Evolutionary conservation across 345 rosid species (phyloP).

Genomic region (Syzygium grande): DNA sequence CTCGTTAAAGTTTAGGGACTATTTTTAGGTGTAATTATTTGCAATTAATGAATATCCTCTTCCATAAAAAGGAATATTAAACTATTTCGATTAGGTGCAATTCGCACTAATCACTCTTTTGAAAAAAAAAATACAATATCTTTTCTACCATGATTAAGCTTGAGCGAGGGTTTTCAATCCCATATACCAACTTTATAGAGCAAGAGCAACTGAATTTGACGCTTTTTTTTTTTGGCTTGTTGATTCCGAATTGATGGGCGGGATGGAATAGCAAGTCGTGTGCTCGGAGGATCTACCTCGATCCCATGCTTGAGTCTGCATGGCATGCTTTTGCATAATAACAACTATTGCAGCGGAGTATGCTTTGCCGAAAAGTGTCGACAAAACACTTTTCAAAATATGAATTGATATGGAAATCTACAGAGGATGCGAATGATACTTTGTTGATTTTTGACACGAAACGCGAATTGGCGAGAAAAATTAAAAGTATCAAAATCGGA

Average conservation of each 20-base stretch:
- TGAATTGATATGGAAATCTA: no score
- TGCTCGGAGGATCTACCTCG: background rate
- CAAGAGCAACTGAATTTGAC: background rate
- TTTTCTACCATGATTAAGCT: background rate
- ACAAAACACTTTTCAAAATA: no score
- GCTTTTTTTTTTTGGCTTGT: background rate
- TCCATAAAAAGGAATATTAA: background rate
- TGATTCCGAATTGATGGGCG: no score
- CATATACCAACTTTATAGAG: background rate
- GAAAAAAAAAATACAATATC: background rate
- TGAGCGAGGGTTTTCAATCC: background rate
- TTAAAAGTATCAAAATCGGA: no score
- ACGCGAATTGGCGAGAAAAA: no score
- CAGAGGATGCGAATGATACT: no score
- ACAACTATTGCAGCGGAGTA: no score
- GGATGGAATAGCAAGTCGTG: background rate
- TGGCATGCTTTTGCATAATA: background rate
- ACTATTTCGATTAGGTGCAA: background rate
- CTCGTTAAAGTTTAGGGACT: background rate
- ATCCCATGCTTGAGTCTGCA: background rate
- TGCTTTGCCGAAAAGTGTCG: no score
- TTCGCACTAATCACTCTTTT: background rate
- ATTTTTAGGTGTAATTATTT: background rate
- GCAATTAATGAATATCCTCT: background rate
- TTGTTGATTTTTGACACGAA: no score